These are phyloP conservation scores for Fusarium sp. DNA, from an alignment of 2,329 filamentous ascomycete species.

Conservation along the genomic window DNA sequence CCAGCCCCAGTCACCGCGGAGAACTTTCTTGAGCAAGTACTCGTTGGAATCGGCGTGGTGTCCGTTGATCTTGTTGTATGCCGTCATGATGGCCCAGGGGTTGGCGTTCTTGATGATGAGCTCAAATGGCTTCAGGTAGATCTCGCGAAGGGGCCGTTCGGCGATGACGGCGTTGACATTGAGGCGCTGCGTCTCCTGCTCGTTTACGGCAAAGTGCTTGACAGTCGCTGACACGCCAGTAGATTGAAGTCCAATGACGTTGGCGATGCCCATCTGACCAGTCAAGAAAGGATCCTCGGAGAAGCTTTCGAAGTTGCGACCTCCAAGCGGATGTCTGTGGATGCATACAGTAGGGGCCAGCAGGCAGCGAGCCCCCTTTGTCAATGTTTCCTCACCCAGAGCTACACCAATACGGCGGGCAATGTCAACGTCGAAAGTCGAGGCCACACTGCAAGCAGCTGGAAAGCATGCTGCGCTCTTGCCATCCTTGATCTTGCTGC, in stretches of 20 bases:
- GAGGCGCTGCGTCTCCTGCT: constrained; percentile 47
- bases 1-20: constrained; percentile 59
- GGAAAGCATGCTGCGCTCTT: constrained; percentile 44
- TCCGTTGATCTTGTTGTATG: constrained; percentile 56
- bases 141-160: constrained; percentile 42
- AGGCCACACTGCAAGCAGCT: constrained; percentile 59
- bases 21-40: constrained; percentile 47
- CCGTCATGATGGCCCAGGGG: constrained; percentile 53
- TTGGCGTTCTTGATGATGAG: constrained; percentile 53
- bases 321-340: constrained; percentile 41
- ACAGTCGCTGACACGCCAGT: constrained; percentile 55
- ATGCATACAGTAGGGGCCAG: constrained; percentile 49
- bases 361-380: constrained; percentile 78
- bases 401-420: constrained; percentile 68
- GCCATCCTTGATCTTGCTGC: constrained; percentile 37
- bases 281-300: constrained; percentile 43
- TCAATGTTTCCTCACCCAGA: constrained; percentile 64
- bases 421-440: constrained; percentile 72
- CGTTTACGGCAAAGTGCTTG: constrained; percentile 59
- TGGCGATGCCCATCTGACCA: constrained; percentile 43
- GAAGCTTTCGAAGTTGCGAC: constrained; percentile 45
- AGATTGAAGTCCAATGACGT: constrained; percentile 54
- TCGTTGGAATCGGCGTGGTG: constrained; percentile 45
- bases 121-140: constrained; percentile 55
- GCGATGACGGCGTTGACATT: constrained; percentile 42